Evolutionary conservation across 1,284 basidiomycete species (phyloP), one percentile per base, ranked within the genome.

Genomic region (Schizophyllum commune): DNA sequence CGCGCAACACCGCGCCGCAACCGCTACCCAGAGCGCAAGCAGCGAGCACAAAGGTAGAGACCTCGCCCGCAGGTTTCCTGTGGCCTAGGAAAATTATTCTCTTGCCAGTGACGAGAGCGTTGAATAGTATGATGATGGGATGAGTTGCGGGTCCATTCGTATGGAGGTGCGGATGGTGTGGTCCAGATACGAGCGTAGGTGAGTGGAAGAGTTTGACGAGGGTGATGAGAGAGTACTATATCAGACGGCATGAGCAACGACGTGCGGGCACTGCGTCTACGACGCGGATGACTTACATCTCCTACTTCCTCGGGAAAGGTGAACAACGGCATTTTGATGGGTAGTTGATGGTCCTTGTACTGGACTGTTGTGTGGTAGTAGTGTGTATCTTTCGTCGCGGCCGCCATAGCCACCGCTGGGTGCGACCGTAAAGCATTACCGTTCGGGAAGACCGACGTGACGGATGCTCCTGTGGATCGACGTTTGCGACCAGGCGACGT

Each of bases 81-180:
- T 92, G 85, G 1, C 92, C 92, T 47, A 95, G 76, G 74, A 96
- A 94, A 67, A 96, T 84, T 67, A 95, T 86, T n/a, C 93, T 84
- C 69, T 95, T 94, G 61, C 88, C 83, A 0, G 92, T 92, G 32
- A 94, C 76, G 56, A 96, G 81, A 2, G 93, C 93, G 71, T 95
- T 95, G 78, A 94, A 91, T 11, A 96, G 82, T 33, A 95, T 77
- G 62, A 93, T 91, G 66, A 96, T 83, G 0, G 92, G 91, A 68
- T 91, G 91, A 0, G 93, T 95, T 58, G 80, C 74, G 13, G 81
- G 74, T 57, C 93, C 93, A 64, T 86, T 91, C 0, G 90, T 89
- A 70, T 94, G 92, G 39, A 96, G 77, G 69, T 94, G 90, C 0
- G 92, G 88, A 71, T 94, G 91, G 32, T 83, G 76, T 0, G 91